A percentile compares a stretch with the other conserved stretches of the same genome.
Evolutionary conservation across 805 yeast genomes (phyloP).

Genomic region (Kockiozyma suomiensis): DNA sequence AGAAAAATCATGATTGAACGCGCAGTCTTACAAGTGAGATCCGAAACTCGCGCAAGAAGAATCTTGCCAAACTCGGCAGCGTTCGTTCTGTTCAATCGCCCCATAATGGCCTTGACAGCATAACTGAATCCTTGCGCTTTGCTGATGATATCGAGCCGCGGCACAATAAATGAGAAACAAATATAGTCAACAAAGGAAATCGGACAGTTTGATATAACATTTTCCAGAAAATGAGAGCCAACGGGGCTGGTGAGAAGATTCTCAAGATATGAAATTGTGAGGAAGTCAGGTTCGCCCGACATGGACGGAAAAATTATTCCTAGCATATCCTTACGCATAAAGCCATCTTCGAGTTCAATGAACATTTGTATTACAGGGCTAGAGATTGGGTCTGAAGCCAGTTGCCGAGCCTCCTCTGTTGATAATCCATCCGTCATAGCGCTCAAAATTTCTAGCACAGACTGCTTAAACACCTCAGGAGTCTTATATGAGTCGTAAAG

Average conservation of each 20-base stretch:
- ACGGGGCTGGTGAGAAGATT: slow-evolving; percentile 80
- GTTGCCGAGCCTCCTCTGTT: slow-evolving; percentile 61
- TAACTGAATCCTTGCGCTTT: slow-evolving; percentile 83
- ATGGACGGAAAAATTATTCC: slow-evolving; percentile 21
- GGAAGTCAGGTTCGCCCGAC: slow-evolving; percentile 35
- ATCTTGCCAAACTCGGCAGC: slow-evolving; percentile 1
- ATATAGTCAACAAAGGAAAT: slow-evolving; percentile 70
- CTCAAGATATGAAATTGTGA: slow-evolving; percentile 63
- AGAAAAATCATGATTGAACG: background rate
- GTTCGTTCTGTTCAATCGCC: slow-evolving; percentile 41
- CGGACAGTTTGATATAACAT: slow-evolving; percentile 65
- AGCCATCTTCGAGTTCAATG: slow-evolving; percentile 78
- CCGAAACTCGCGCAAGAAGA: slow-evolving; percentile 13
- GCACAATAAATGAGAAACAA: slow-evolving; percentile 69
- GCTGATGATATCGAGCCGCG: slow-evolving; percentile 70
- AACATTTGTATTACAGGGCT: slow-evolving; percentile 85
- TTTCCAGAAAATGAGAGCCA: slow-evolving; percentile 91
- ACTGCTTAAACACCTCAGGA: slow-evolving; percentile 43
- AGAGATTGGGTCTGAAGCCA: slow-evolving; percentile 76
- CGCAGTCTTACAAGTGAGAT: slow-evolving; percentile 16
- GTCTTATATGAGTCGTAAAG: slow-evolving; percentile 2
- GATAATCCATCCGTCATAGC: slow-evolving; percentile 45
- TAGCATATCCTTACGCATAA: slow-evolving; percentile 46
- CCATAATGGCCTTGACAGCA: slow-evolving; percentile 71
- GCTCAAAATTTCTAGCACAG: slow-evolving; percentile 55